phyloP scores from a whole-genome alignment of 805 yeast species.

The Saccharomyces mikatae region DNA sequence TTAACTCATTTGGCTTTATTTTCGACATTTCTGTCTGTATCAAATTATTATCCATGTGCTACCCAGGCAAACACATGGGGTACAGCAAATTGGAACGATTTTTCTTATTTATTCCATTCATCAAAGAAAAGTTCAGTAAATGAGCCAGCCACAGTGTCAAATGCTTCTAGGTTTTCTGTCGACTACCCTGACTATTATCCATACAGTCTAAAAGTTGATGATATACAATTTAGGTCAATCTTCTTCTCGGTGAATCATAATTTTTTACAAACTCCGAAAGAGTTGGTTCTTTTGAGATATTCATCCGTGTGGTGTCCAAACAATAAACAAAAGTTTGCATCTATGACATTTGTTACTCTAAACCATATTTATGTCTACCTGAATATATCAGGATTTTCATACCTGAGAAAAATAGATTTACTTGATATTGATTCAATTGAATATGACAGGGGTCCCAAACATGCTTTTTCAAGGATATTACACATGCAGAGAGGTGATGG shows the following conservation, averaged over 20 bases:
- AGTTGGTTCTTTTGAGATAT: slow-evolving; percentile 53
- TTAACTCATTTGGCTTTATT: slow-evolving; percentile 58
- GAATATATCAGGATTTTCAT: slow-evolving; percentile 63
- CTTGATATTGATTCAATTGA: slow-evolving; percentile 48
- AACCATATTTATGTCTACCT: slow-evolving; percentile 53
- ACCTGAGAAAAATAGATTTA: slow-evolving; percentile 43
- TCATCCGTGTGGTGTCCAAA: slow-evolving; percentile 64
- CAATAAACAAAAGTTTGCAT: slow-evolving; percentile 60
- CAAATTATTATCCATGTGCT: slow-evolving; percentile 64
- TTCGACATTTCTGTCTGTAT: slow-evolving; percentile 48
- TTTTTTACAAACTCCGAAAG: slow-evolving; percentile 34
- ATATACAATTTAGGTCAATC: slow-evolving; percentile 67
- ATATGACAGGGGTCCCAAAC: slow-evolving; percentile 4
- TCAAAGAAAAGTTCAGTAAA: slow-evolving; percentile 5
- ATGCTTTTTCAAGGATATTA: slow-evolving; percentile 5
- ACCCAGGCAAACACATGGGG: slow-evolving; percentile 89
- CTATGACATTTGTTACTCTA: slow-evolving; percentile 56
- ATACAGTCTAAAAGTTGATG: slow-evolving; percentile 45
- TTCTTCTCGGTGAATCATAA: slow-evolving; percentile 43
- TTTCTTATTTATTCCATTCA: slow-evolving; percentile 28
- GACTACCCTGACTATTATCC: slow-evolving; percentile 60
- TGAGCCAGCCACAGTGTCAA: background rate
- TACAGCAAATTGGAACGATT: slow-evolving; percentile 72
- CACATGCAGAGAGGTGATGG: slow-evolving; percentile 39
- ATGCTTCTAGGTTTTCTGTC: slow-evolving; percentile 2